Evolutionary conservation across 192 early-diverging fungal genomes (phyloP), one percentile per base, ranked within the genome.

Genomic region (Coemansia sp.): DNA sequence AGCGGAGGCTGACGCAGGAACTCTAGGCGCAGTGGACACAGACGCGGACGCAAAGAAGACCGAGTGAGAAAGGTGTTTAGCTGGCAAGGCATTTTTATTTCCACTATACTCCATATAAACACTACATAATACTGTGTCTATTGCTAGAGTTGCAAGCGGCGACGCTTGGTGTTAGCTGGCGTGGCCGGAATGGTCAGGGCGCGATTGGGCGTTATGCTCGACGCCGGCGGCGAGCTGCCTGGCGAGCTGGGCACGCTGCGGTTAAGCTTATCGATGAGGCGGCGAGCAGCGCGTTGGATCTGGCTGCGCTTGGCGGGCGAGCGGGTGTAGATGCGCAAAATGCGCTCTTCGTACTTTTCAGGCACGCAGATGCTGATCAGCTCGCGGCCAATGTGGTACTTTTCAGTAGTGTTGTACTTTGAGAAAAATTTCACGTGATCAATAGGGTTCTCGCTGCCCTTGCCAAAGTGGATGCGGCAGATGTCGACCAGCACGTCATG

Each of bases 401-500:
- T 87, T 38, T 73, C 75, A 35, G 75, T 69, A 14, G 67, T 70
- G 54, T 82, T 77, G 67, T 72, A 86, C 64, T 94, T 94, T 23
- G 81, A 87, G 75, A 85, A 95, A 62, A 98, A 98, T 37, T 82
- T 80, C 61, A 94, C 84, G 27, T 69, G 72, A 61, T 98, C 92
- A 7, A 98, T 89, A 0, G 96, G 96, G 61, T 98, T 95, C 26
- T 86, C 72, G 49, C 88, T 86, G 57, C 88, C 85, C 87, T 93
- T 90, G n/a, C 91, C 92, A 73, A 91, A 95, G 67, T 92, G 88
- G 19, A 95, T 85, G 21, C 83, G 87, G 7, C 85, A 51, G 55
- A 84, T 85, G 43, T 92, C 82, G 3, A 94, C 82, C 71, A 92
- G 87, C 6, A 96, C 86, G 67, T 95, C 94, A 6, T 84, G 68